phyloP scores from a whole-genome alignment of 768 basidiomycete species.

The Suillus occidentalis region DNA sequence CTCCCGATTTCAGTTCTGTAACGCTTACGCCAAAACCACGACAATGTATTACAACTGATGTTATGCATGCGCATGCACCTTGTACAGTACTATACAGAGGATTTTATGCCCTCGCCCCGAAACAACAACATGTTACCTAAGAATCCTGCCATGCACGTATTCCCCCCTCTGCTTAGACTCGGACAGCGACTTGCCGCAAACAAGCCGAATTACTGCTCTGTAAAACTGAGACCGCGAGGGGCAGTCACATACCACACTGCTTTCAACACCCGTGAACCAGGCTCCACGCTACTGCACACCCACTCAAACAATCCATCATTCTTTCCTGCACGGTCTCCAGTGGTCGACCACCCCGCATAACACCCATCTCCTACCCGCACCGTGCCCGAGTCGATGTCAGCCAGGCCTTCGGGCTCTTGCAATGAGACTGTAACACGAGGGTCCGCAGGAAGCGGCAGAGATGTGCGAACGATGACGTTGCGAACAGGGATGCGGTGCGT shows the following conservation, averaged over 20 bases:
- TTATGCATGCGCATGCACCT: background rate
- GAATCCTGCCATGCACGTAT: background rate
- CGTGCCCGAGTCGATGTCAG: conserved; percentile 18
- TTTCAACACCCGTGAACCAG: conserved; percentile 26
- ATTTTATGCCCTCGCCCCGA: background rate
- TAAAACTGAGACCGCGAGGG: conserved; percentile 19
- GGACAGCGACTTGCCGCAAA: background rate
- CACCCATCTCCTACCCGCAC: conserved; percentile 14
- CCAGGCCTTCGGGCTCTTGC: conserved; percentile 26
- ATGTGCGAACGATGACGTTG: conserved; percentile 24
- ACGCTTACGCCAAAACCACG: too few species aligned
- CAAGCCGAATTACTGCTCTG: conserved; percentile 11
- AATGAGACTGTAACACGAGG: conserved; percentile 27
- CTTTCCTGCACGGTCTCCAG: conserved; percentile 18
- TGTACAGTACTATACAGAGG: background rate
- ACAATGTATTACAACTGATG: background rate
- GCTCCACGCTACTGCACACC: conserved; percentile 23
- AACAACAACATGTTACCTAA: background rate
- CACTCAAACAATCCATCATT: conserved; percentile 29
- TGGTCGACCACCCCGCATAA: conserved; percentile 22
- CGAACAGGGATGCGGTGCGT: conserved; percentile 13
- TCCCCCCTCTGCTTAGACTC: background rate
- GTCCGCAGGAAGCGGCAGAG: conserved; percentile 29
- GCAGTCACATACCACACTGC: conserved; percentile 30
- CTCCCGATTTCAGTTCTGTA: too few species aligned